Evolutionary conservation across 179 eudicot genomes (phyloP).

Genomic region (Beta macrorhiza): DNA sequence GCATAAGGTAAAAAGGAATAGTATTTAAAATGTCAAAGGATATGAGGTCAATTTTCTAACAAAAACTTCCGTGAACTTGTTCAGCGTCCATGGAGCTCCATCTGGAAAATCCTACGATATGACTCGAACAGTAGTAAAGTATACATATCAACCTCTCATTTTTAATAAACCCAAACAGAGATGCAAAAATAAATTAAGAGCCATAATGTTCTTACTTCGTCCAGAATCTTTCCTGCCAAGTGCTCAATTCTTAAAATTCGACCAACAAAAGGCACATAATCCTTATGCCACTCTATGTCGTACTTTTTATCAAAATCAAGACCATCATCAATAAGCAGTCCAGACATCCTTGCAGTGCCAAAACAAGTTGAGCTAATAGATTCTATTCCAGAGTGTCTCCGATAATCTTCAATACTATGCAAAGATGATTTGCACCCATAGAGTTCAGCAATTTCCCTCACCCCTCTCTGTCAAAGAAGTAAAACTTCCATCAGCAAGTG

Average conservation of each 20-base stretch:
- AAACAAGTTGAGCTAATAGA: constrained; percentile 60
- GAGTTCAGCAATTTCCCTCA: constrained; percentile 73
- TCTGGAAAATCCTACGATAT: constrained; percentile 44
- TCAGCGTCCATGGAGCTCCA: constrained; percentile 74
- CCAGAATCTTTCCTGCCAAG: constrained; percentile 72
- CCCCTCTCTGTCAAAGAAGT: constrained; percentile 59
- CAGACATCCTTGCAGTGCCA: constrained; percentile 66
- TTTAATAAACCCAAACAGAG: not conserved
- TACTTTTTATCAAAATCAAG: constrained; percentile 61
- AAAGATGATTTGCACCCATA: constrained; percentile 67
- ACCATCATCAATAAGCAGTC: constrained; percentile 87
- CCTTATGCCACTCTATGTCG: constrained; percentile 67
- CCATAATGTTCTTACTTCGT: constrained; percentile 49
- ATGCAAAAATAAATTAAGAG: not conserved
- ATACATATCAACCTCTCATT: not conserved
- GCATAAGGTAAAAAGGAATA: constrained; percentile 3
- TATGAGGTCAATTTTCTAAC: constrained; percentile 65
- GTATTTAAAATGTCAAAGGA: constrained; percentile 45
- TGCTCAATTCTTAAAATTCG: constrained; percentile 87
- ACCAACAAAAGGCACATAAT: constrained; percentile 65
- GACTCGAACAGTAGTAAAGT: constrained; percentile 4
- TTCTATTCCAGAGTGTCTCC: constrained; percentile 54
- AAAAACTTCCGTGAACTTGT: constrained; percentile 58
- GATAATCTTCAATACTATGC: constrained; percentile 62
- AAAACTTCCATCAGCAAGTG: constrained; percentile 12